Conservation (phyloP, 2,329 filamentous ascomycete genomes). For the Neoascochyta sp. region DNA sequence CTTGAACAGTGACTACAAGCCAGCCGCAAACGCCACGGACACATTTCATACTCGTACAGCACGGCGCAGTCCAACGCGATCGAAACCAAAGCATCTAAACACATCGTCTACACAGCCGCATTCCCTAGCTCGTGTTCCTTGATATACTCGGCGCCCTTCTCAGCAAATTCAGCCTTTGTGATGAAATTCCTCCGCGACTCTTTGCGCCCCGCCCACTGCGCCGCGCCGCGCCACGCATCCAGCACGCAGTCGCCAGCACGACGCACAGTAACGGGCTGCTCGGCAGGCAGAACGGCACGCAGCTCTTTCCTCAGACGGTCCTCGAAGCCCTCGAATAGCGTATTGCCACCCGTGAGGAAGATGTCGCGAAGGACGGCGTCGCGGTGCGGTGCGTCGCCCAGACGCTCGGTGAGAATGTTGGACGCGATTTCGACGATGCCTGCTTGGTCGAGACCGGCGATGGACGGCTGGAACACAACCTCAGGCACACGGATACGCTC, state of each 20-base stretch:
- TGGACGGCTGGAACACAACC: conserved; percentile 86
- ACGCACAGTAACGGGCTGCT: conserved; percentile 64
- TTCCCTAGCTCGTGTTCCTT: conserved; percentile 60
- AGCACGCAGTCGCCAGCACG: conserved; percentile 71
- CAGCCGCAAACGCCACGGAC: no score
- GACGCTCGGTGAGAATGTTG: conserved; percentile 81
- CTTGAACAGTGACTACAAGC: no score
- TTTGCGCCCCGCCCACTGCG: conserved; percentile 68
- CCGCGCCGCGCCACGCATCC: conserved; percentile 92
- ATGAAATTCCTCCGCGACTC: conserved; percentile 64
- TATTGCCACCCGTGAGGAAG: conserved; percentile 92
- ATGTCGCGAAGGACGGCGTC: conserved; percentile 76
- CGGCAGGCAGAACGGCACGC: conserved; percentile 67
- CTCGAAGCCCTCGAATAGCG: conserved; percentile 81
- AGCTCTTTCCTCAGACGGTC: conserved; percentile 72
- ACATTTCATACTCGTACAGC: no score
- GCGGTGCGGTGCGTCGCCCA: conserved; percentile 56
- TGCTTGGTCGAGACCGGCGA: conserved; percentile 89
- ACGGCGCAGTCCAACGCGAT: no score
- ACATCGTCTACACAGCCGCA: conserved; percentile 14
- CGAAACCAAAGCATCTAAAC: not conserved
- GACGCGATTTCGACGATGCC: conserved; percentile 89
- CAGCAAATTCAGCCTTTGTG: conserved; percentile 76
- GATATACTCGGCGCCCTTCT: conserved; percentile 92
- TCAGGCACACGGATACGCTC: conserved; percentile 93